Conservation (phyloP, 768 basidiomycete genomes). For the Hemileccinum rubropunctum region DNA sequence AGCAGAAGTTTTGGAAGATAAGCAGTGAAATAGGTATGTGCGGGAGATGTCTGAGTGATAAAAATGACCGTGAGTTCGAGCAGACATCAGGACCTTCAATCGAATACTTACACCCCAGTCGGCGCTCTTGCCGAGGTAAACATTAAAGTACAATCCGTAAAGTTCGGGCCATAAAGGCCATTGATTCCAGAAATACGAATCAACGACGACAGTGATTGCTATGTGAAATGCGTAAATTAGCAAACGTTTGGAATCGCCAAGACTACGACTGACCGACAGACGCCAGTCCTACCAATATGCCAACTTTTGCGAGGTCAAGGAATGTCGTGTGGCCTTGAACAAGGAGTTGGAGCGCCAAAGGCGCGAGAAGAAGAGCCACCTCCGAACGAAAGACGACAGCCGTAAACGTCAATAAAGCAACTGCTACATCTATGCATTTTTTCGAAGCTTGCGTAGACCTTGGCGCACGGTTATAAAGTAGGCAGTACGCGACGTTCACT, state of each 20-base stretch:
- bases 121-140: slow-evolving; percentile 78
- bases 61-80: background rate
- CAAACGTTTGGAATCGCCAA: background rate
- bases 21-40: slow-evolving; percentile 58
- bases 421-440: slow-evolving; percentile 36
- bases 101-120: slow-evolving; percentile 83
- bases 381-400: slow-evolving; percentile 80
- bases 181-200: slow-evolving; percentile 83
- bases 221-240: background rate
- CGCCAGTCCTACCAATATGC: slow-evolving; percentile 43
- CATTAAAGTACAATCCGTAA: slow-evolving; percentile 77
- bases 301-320: slow-evolving; percentile 44
- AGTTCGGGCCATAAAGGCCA: slow-evolving; percentile 86
- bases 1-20: slow-evolving; percentile 80
- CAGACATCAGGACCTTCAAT: background rate
- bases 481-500: slow-evolving; percentile 57
- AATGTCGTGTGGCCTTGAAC: slow-evolving; percentile 42
- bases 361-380: slow-evolving; percentile 61
- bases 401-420: slow-evolving; percentile 63
- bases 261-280: slow-evolving; percentile 48
- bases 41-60: slow-evolving; percentile 60
- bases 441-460: slow-evolving; percentile 39
- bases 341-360: slow-evolving; percentile 56
- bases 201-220: slow-evolving; percentile 65
- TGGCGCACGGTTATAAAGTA: slow-evolving; percentile 41